These are phyloP conservation scores for Claviceps sp. DNA, from an alignment of 2,329 filamentous ascomycete genomes.

Conservation along the genomic window DNA sequence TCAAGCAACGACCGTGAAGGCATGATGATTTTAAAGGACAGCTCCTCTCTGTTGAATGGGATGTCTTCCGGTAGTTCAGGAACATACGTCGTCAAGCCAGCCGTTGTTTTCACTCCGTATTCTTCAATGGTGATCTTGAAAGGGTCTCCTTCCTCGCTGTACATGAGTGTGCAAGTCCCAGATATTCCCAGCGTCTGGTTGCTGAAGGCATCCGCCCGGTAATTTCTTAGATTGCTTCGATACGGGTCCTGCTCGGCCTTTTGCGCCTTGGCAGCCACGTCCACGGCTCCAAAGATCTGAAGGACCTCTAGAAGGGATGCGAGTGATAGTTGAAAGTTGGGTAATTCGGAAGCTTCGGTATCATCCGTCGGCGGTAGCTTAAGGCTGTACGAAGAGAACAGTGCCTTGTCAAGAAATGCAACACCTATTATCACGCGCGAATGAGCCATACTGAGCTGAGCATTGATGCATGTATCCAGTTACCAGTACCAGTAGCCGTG, in stretches of 20 bases:
- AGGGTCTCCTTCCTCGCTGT: slow-evolving; percentile 59
- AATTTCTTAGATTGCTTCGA: slow-evolving; percentile 46
- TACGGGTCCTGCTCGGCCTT: slow-evolving; percentile 48
- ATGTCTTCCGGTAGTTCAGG: slow-evolving; percentile 66
- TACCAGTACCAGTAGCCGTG: not conserved
- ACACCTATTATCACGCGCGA: slow-evolving; percentile 18
- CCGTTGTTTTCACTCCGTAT: slow-evolving; percentile 74
- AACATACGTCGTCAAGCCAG: slow-evolving; percentile 79
- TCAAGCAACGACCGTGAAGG: slow-evolving; percentile 60
- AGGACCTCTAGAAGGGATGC: slow-evolving; percentile 81
- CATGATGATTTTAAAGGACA: slow-evolving; percentile 93
- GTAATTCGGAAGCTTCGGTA: slow-evolving; percentile 31
- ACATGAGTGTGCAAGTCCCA: slow-evolving; percentile 75
- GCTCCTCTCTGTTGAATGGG: slow-evolving; percentile 67
- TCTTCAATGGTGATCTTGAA: slow-evolving; percentile 81
- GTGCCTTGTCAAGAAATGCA: slow-evolving; percentile 73
- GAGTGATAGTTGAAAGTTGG: slow-evolving; percentile 77
- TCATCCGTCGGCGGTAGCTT: slow-evolving; percentile 31
- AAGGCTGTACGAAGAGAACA: slow-evolving; percentile 78
- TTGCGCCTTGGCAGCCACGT: slow-evolving; percentile 43
- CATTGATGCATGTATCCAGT: not conserved
- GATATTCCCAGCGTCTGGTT: slow-evolving; percentile 71
- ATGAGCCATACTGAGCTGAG: not conserved
- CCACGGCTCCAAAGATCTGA: slow-evolving; percentile 86
- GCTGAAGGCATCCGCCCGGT: slow-evolving; percentile 63